phyloP scores from a whole-genome alignment of 2,329 filamentous ascomycete genomes.

The Grosmannia clavigera region DNA sequence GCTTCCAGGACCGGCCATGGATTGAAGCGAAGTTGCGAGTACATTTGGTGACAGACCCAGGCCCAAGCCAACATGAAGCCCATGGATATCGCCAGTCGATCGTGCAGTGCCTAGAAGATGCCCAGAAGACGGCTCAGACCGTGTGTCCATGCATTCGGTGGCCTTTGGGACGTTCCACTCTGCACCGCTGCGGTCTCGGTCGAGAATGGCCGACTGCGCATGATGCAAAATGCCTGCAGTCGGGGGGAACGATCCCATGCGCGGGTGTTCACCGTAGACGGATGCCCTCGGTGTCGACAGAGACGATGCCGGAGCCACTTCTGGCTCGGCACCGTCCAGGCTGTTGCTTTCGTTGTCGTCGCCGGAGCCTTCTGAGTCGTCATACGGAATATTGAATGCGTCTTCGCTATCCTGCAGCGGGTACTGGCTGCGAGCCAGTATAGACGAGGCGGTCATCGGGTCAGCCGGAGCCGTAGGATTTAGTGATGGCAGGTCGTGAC shows the following conservation, averaged over 20 bases:
- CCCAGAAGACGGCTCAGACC: not conserved
- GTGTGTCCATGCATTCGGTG: slow-evolving; percentile 16
- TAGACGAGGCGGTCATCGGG: slow-evolving; percentile 21
- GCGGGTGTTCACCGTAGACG: slow-evolving; percentile 18
- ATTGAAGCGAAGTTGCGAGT: slow-evolving; percentile 12
- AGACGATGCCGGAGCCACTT: slow-evolving; percentile 18
- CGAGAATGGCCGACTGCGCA: slow-evolving; percentile 21
- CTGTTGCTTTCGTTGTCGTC: slow-evolving; percentile 19
- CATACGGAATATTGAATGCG: slow-evolving; percentile 44
- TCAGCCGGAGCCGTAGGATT: not conserved
- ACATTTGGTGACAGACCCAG: slow-evolving; percentile 1
- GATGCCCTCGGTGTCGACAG: slow-evolving; percentile 43
- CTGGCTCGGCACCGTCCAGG: not conserved
- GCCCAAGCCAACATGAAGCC: not conserved
- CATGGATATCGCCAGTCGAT: not conserved
- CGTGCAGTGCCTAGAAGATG: not conserved
- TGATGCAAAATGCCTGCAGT: not conserved
- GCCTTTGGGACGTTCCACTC: too few species aligned
- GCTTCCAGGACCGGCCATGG: slow-evolving; percentile 17
- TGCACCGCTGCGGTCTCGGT: slow-evolving; percentile 14
- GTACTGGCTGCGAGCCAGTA: slow-evolving; percentile 23
- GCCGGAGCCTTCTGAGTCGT: slow-evolving; percentile 29
- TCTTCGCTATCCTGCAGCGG: slow-evolving; percentile 38
- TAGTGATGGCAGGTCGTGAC: not conserved
- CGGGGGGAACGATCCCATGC: not conserved